Base-by-base conservation (phyloP, 306 rosid species). In the Casuarina cunninghamiana region DNA sequence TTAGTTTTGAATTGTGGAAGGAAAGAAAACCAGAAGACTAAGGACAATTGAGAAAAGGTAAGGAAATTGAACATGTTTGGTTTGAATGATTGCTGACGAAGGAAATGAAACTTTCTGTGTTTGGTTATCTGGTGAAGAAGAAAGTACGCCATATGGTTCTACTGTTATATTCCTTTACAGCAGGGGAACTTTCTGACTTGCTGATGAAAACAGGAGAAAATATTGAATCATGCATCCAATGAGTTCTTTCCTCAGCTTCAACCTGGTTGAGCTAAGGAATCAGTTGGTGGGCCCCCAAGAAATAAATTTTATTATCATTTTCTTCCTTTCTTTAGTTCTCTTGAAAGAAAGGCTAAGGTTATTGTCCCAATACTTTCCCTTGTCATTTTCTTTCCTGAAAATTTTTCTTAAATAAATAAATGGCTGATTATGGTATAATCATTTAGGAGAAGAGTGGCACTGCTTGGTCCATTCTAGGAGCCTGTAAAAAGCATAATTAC, bases 81-180 rank as follows among this genome's bases (percentile, higher is more conserved):
- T 66, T 66, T 42, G 71, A 66, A 17, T 16, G 44, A 43, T 41
- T 66, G 49, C 13, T 42, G n/a, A 46, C 50, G 44, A 41, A 42
- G 71, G 71, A 42, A 41, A 66, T 66, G 50, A 41, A 66, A 37
- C 46, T 38, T 41, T 66, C 17, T 16, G 42, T 17, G 50, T 39
- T 41, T 16, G 71, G 50, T 41, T 66, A 65, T 66, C 50, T 16
- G n/a, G 71, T 66, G 71, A 41, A 66, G 49, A 17, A 39, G 71
- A 61, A 32, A 61, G 43, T 16, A 16, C 13, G 38, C 3, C 35
- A 8, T 66, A 66, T 9, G 8, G 42, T 42, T 66, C 35, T 66
- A 17, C 21, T 16, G 1, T 63, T 5, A 38, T 17, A 42, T 8
- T 17, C 44, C 35, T 66, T 19, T 13, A n/a, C 71, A 41, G 10